Percentiles rank a stretch among this genome's conserved stretches.
These are phyloP conservation scores for Thinopyrum elongatum DNA, from an alignment of 176 grass and related monocot species.

Conservation along the genomic window DNA sequence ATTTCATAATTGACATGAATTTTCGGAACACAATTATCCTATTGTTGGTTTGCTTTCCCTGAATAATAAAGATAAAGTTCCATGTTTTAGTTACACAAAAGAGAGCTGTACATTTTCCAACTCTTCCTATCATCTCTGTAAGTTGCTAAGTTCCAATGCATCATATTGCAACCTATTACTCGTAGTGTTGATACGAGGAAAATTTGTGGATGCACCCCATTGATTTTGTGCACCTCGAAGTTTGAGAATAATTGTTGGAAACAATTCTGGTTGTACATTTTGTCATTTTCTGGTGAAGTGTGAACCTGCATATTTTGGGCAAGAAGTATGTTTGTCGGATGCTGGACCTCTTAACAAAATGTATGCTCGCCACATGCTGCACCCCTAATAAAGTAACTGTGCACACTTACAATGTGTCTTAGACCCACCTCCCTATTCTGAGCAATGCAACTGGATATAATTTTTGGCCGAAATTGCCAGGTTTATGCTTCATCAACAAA, in stretches of 20 bases:
- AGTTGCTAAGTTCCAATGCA: background rate
- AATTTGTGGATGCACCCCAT: background rate
- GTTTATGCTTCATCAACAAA: background rate
- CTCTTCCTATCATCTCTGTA: background rate
- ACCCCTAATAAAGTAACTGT: background rate
- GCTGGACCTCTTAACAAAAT: background rate
- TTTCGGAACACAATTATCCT: background rate
- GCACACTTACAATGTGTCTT: background rate
- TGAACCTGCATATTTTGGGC: slow-evolving; percentile 9
- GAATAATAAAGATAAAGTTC: background rate
- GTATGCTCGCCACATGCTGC: background rate
- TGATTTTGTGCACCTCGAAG: background rate
- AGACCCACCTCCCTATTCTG: background rate
- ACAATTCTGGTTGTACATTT: background rate
- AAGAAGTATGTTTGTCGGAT: background rate
- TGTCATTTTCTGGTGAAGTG: background rate
- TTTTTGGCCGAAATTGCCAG: background rate
- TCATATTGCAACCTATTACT: background rate
- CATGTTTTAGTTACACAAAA: background rate
- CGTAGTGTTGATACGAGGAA: background rate
- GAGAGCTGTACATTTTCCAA: background rate
- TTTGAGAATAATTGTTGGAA: background rate
- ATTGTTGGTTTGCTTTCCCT: background rate
- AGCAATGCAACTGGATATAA: background rate
- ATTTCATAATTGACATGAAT: background rate